Evolutionary conservation across 2,329 filamentous ascomycete genomes (phyloP).

Genomic region (Colletotrichum lindemuthianum): DNA sequence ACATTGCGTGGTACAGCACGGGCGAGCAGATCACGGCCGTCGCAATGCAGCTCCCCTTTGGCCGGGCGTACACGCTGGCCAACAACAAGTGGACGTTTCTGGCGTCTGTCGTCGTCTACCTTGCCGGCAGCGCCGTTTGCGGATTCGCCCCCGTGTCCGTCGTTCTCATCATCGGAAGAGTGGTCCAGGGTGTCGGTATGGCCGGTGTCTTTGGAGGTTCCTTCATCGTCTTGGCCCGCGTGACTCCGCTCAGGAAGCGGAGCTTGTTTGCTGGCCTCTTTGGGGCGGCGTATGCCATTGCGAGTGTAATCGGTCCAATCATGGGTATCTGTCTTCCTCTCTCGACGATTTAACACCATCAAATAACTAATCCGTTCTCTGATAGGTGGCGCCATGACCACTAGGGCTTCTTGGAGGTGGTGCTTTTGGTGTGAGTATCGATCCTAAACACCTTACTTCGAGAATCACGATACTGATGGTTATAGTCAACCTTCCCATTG

Average conservation of each 20-base stretch:
- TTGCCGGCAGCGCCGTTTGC: conserved; percentile 47
- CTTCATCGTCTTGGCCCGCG: conserved; percentile 67
- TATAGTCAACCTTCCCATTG: conserved; percentile 43
- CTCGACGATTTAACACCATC: too few relatives aligned
- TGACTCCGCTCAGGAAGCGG: conserved; percentile 61
- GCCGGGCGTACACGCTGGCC: conserved; percentile 45
- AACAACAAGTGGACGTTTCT: conserved; percentile 44
- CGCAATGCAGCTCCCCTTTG: conserved; percentile 42
- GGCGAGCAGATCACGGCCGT: conserved; percentile 42
- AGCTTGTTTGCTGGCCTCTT: conserved; percentile 43
- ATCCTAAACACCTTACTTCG: too few relatives aligned
- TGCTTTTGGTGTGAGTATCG: too few relatives aligned
- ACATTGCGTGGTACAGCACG: conserved; percentile 52
- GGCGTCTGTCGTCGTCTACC: conserved; percentile 43
- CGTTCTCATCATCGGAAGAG: conserved; percentile 49
- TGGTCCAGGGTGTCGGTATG: conserved; percentile 47
- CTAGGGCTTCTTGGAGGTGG: too few relatives aligned
- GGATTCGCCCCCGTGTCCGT: conserved; percentile 47
- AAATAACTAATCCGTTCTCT: too few relatives aligned
- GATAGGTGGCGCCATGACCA: too few relatives aligned
- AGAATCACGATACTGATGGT: too few relatives aligned
- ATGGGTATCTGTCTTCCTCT: neutral
- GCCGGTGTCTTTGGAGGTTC: conserved; percentile 52
- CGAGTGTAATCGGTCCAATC: conserved; percentile 3
- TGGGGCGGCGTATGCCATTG: conserved; percentile 63